Conservation (phyloP, 1,284 basidiomycete genomes). For the Quambalaria eucalypti region DNA sequence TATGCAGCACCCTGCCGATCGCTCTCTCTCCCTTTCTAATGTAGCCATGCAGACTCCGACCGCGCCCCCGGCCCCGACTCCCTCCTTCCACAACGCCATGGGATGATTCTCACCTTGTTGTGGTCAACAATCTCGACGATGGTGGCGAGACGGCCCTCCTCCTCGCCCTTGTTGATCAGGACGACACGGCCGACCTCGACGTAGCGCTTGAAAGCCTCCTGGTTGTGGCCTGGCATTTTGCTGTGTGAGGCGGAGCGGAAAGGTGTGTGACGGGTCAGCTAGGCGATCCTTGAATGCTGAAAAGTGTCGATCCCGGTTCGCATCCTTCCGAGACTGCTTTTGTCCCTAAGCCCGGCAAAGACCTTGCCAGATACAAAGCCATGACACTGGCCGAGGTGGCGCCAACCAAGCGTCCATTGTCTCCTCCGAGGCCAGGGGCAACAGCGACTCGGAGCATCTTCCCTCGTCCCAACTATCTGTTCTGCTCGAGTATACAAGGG, state of each 20-base stretch:
- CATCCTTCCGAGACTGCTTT: no score
- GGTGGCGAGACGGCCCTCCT: slow-evolving; percentile 80
- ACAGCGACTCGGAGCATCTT: no score
- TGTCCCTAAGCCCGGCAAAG: no score
- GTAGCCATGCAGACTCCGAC: neutral
- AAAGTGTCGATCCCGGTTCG: no score
- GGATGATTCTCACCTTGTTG: slow-evolving; percentile 65
- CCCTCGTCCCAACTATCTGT: no score
- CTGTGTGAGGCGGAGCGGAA: neutral
- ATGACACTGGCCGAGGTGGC: no score
- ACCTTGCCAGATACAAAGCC: no score
- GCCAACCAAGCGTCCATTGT: no score
- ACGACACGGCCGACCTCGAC: slow-evolving; percentile 98
- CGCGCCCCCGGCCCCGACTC: neutral
- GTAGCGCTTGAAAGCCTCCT: slow-evolving; percentile 71
- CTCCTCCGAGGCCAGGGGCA: no score
- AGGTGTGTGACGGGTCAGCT: no score
- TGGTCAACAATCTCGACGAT: slow-evolving; percentile 98
- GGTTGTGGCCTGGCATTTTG: neutral
- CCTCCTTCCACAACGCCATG: neutral
- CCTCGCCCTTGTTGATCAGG: slow-evolving; percentile 82
- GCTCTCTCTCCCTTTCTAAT: slow-evolving; percentile 1
- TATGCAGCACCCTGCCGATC: neutral
- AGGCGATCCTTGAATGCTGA: no score
- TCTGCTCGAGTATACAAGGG: no score